phyloP scores from a whole-genome alignment of 306 rosid species.

The Quercus gilva region DNA sequence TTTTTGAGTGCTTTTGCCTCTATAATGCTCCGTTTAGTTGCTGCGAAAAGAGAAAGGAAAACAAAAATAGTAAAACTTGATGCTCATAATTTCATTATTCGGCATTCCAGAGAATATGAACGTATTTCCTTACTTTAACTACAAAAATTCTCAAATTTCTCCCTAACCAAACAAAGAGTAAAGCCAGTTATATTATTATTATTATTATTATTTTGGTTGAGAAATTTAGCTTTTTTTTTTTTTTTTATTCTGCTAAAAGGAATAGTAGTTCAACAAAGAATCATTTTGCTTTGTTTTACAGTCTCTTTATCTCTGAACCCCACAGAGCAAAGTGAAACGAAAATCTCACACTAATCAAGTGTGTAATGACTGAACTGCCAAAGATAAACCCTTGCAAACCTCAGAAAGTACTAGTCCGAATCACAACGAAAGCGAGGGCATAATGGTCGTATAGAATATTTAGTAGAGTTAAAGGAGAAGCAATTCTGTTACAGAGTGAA shows the following conservation, averaged over 20 bases:
- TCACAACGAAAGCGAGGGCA: background rate
- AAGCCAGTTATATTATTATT: background rate
- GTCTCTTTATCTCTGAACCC: background rate
- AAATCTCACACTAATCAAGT: background rate
- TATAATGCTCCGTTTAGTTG: background rate
- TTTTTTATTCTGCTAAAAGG: too few relatives aligned
- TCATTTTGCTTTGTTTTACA: conserved; percentile 22
- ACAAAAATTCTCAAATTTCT: conserved; percentile 11
- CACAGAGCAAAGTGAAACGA: background rate
- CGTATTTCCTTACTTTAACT: too few relatives aligned
- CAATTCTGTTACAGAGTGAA: background rate
- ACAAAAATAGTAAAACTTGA: background rate
- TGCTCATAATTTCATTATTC: background rate
- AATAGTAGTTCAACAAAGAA: conserved; percentile 10
- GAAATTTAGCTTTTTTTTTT: too few relatives aligned
- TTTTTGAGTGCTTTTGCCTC: background rate
- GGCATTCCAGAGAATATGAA: too few relatives aligned
- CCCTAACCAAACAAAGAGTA: conserved; percentile 3
- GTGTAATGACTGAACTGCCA: conserved; percentile 5
- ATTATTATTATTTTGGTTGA: too few relatives aligned
- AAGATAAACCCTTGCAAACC: background rate
- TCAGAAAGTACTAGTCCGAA: background rate
- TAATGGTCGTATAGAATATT: background rate
- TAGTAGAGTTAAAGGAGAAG: background rate
- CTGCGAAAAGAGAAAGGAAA: background rate